Evolutionary conservation across 2,329 filamentous ascomycete genomes (phyloP).

Genomic region (Talaromyces pinophilus): DNA sequence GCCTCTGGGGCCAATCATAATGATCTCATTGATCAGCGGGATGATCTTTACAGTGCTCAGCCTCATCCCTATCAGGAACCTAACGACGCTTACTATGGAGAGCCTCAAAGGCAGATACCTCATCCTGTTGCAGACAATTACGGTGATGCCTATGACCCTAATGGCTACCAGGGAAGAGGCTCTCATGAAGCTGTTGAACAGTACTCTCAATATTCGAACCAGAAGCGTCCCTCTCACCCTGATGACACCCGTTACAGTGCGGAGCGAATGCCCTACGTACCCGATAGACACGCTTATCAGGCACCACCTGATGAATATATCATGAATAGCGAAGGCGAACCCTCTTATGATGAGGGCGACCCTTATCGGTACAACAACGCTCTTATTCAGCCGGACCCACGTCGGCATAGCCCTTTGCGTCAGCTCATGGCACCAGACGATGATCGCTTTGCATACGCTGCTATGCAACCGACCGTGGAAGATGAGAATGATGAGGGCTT

Average conservation of each 20-base stretch:
- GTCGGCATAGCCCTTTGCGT: slow-evolving; percentile 34
- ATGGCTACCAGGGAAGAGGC: slow-evolving; percentile 7
- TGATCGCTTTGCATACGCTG: slow-evolving; percentile 43
- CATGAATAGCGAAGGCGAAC: neutral
- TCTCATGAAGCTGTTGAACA: slow-evolving; percentile 11
- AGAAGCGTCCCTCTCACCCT: neutral
- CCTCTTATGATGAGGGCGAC: slow-evolving; percentile 12
- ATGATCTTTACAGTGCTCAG: slow-evolving; percentile 13
- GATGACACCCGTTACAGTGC: slow-evolving; percentile 15
- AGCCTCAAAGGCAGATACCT: slow-evolving; percentile 15
- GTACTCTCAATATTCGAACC: slow-evolving; percentile 13
- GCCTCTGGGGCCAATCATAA: neutral
- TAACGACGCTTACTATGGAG: slow-evolving; percentile 12
- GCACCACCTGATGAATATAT: slow-evolving; percentile 7
- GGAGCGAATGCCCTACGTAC: slow-evolving; percentile 15
- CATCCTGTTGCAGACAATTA: slow-evolving; percentile 6
- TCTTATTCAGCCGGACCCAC: slow-evolving; percentile 36
- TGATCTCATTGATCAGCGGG: slow-evolving; percentile 14
- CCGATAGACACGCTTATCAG: slow-evolving; percentile 3
- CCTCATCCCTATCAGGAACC: slow-evolving; percentile 13
- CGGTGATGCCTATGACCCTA: slow-evolving; percentile 5
- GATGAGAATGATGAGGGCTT: slow-evolving; percentile 44
- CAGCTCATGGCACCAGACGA: slow-evolving; percentile 29
- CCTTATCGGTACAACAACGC: slow-evolving; percentile 53
- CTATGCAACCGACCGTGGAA: slow-evolving; percentile 52